Evolutionary conservation across 768 basidiomycete species (phyloP).

Genomic region (Austroboletus eburneus): DNA sequence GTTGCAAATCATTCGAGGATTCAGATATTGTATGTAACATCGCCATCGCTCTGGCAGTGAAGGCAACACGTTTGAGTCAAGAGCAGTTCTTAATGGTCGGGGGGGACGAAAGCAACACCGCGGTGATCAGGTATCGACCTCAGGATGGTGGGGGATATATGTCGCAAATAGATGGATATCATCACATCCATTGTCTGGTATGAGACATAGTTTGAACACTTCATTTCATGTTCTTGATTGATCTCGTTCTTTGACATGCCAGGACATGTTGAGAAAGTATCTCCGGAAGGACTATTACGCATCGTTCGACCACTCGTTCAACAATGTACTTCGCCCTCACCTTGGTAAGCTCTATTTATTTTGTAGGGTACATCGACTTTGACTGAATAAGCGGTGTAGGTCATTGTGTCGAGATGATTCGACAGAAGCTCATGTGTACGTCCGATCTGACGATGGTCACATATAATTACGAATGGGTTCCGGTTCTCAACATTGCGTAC

Average conservation of each 20-base stretch:
- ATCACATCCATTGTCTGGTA: slow-evolving; percentile 11
- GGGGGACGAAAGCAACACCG: not conserved
- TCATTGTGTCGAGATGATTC: slow-evolving; percentile 2
- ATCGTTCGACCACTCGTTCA: not conserved
- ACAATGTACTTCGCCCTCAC: not conserved
- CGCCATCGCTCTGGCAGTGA: not conserved
- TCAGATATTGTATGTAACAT: no score
- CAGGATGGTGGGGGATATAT: slow-evolving; percentile 14
- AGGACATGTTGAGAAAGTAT: slow-evolving; percentile 1
- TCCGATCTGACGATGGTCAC: not conserved
- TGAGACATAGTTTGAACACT: not conserved
- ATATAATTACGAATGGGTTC: slow-evolving; percentile 1
- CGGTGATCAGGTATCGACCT: slow-evolving; percentile 4
- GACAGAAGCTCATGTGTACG: slow-evolving; percentile 5
- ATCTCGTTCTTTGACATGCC: not conserved
- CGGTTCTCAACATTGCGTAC: not conserved
- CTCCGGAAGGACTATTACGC: not conserved
- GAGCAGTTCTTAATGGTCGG: slow-evolving; percentile 9
- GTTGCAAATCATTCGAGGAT: no score
- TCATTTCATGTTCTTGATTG: not conserved
- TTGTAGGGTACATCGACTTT: not conserved
- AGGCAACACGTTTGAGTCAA: slow-evolving; percentile 4
- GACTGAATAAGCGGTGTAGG: not conserved
- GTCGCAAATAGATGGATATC: slow-evolving; percentile 7
- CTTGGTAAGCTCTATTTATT: slow-evolving; percentile 1